Conservation (phyloP, 1,284 basidiomycete genomes). For the Apiotrichum domesticum region DNA sequence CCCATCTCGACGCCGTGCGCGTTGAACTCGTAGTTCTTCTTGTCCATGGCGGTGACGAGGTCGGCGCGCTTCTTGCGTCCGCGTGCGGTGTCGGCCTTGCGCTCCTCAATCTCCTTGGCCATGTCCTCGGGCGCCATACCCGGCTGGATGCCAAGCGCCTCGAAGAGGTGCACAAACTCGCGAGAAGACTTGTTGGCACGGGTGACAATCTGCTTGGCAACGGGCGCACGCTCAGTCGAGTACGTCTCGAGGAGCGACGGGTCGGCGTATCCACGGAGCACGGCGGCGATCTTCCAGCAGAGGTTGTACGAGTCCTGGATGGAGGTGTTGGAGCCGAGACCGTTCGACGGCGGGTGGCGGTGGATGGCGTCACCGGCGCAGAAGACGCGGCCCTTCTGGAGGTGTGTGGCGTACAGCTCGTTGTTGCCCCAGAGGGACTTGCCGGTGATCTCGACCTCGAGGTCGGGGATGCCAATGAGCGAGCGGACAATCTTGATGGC, state of each 20-base stretch:
- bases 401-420: slow-evolving; percentile 12
- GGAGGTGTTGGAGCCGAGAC: slow-evolving; percentile 15
- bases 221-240: slow-evolving; percentile 9
- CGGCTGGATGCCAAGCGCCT: slow-evolving; percentile 15
- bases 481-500: slow-evolving; percentile 9
- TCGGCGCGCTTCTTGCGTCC: slow-evolving; percentile 14
- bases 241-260: slow-evolving; percentile 14
- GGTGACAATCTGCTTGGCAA: slow-evolving; percentile 16
- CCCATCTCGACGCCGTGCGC: slow-evolving; percentile 17
- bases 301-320: slow-evolving; percentile 19
- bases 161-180: slow-evolving; percentile 16
- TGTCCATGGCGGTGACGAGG: slow-evolving; percentile 13
- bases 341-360: slow-evolving; percentile 16
- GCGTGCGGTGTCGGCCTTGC: slow-evolving; percentile 10
- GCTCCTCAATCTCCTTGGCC: slow-evolving; percentile 16
- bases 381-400: slow-evolving; percentile 14
- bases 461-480: slow-evolving; percentile 14
- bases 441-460: slow-evolving; percentile 15
- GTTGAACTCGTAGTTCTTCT: slow-evolving; percentile 18
- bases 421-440: slow-evolving; percentile 18
- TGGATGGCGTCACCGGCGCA: slow-evolving; percentile 16
- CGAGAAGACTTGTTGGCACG: slow-evolving; percentile 15
- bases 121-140: slow-evolving; percentile 12
- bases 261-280: slow-evolving; percentile 6
- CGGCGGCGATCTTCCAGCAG: slow-evolving; percentile 14